Evolutionary conservation across 2,329 filamentous ascomycete genomes (phyloP).

Genomic region (Alternaria solani): DNA sequence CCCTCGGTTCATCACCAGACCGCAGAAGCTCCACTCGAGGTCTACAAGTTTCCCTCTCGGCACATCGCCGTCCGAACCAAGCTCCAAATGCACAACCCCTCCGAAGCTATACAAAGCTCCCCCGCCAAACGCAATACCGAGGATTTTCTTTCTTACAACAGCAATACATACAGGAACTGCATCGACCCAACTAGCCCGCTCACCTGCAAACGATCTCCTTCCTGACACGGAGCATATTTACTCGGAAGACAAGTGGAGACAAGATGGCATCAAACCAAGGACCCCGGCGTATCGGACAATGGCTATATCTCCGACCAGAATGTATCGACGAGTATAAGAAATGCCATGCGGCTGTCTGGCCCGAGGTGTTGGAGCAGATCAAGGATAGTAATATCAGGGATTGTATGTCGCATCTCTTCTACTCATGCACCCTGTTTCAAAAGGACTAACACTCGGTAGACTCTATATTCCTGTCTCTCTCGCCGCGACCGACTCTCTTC

Average conservation of each 20-base stretch:
- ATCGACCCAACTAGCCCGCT: not conserved
- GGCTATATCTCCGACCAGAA: slow-evolving; percentile 75
- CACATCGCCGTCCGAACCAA: slow-evolving; percentile 1
- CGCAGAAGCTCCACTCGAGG: not conserved
- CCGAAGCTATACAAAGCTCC: slow-evolving; percentile 1
- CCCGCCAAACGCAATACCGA: not conserved
- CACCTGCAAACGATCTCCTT: not conserved
- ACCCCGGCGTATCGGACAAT: slow-evolving; percentile 69
- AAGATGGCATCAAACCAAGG: slow-evolving; percentile 26
- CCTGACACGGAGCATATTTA: too few relatives aligned
- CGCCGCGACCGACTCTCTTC: slow-evolving; percentile 69
- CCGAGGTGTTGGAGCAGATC: slow-evolving; percentile 78
- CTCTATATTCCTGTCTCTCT: slow-evolving; percentile 74
- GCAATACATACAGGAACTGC: not conserved
- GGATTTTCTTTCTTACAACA: not conserved
- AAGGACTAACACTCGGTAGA: slow-evolving; percentile 52
- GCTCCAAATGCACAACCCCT: slow-evolving; percentile 1
- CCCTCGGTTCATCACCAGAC: not conserved
- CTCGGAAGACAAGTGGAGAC: not conserved
- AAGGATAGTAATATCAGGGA: slow-evolving; percentile 77
- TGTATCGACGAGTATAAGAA: slow-evolving; percentile 74
- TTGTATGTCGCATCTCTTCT: slow-evolving; percentile 57
- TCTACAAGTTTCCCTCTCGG: not conserved
- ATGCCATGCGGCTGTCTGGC: slow-evolving; percentile 78
- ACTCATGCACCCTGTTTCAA: slow-evolving; percentile 28